Evolutionary conservation across 2,329 filamentous ascomycete species (phyloP).

Genomic region (Talaromyces sp.): DNA sequence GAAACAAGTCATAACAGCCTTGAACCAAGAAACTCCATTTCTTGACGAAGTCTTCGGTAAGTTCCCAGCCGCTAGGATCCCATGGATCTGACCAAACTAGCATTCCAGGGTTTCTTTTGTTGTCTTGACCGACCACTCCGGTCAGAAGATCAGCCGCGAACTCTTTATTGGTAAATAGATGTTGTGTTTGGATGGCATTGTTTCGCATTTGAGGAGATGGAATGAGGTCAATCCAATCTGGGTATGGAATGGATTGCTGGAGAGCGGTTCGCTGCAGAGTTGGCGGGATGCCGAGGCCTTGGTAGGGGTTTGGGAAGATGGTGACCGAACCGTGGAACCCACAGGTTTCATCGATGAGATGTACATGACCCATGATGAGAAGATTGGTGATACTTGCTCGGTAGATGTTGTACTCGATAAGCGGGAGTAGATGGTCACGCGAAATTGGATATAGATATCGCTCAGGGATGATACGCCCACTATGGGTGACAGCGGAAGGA

Average conservation of each 20-base stretch:
- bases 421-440: constrained; percentile 23
- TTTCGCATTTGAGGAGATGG: constrained; percentile 38
- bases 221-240: constrained; percentile 37
- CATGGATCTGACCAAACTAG: constrained; percentile 38
- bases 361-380: constrained; percentile 19
- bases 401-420: constrained; percentile 27
- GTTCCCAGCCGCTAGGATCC: constrained; percentile 32
- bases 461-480: background rate
- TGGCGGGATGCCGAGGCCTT: constrained; percentile 19
- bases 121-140: constrained; percentile 4
- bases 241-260: constrained; percentile 32
- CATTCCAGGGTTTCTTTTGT: background rate
- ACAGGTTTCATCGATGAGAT: constrained; percentile 3
- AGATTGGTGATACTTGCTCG: constrained; percentile 23
- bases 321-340: background rate
- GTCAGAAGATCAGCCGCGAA: constrained; percentile 31
- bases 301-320: background rate
- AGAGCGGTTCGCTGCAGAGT: constrained; percentile 32
- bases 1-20: constrained; percentile 31
- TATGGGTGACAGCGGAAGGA: background rate
- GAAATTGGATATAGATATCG: constrained; percentile 8
- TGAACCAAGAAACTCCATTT: constrained; percentile 35
- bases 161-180: constrained; percentile 33
- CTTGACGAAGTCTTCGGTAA: constrained; percentile 33
- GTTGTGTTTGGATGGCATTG: constrained; percentile 28